Percentiles rank a stretch among this genome's conserved stretches.
These are phyloP conservation scores for Domatiomyces catenatus DNA, from an alignment of 2,329 filamentous ascomycete genomes.

Conservation along the genomic window DNA sequence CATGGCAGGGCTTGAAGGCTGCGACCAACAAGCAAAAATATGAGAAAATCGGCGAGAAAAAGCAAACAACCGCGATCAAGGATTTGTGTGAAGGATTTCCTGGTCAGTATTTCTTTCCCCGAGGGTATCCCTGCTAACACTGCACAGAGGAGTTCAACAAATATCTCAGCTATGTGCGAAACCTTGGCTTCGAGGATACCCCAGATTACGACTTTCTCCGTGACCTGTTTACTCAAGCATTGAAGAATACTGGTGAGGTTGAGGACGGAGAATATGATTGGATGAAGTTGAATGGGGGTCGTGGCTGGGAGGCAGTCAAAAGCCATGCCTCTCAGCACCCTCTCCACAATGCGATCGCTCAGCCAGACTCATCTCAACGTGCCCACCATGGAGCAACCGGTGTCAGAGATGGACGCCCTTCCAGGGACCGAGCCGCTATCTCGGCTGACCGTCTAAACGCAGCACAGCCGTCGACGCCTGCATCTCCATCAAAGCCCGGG, in stretches of 20 bases:
- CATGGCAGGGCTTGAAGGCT: conserved; percentile 54
- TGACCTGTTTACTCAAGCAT: conserved; percentile 86
- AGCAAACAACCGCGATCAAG: conserved; percentile 93
- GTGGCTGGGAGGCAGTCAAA: conserved; percentile 77
- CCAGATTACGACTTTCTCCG: conserved; percentile 97
- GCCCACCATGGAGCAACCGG: conserved; percentile 57
- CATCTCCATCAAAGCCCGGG: conserved; percentile 60
- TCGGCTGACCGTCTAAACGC: conserved; percentile 85
- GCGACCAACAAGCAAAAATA: conserved; percentile 89
- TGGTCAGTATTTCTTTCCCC: conserved; percentile 28
- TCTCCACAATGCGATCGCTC: conserved; percentile 61
- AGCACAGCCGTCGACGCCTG: conserved; percentile 71
- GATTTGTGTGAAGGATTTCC: conserved; percentile 93
- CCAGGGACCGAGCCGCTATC: conserved; percentile 48
- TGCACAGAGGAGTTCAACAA: conserved; percentile 78
- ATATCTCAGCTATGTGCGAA: conserved; percentile 92
- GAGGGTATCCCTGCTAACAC: conserved; percentile 19
- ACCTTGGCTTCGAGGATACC: conserved; percentile 94
- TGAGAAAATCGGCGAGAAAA: conserved; percentile 99
- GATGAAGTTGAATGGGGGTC: conserved; percentile 94
- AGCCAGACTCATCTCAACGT: conserved; percentile 68
- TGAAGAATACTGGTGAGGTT: conserved; percentile 86
- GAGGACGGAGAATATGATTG: conserved; percentile 99
- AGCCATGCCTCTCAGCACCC: conserved; percentile 55
- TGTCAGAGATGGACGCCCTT: conserved; percentile 29